Conservation (phyloP, 2,329 filamentous ascomycete species). For the Cytospora chrysosperma region DNA sequence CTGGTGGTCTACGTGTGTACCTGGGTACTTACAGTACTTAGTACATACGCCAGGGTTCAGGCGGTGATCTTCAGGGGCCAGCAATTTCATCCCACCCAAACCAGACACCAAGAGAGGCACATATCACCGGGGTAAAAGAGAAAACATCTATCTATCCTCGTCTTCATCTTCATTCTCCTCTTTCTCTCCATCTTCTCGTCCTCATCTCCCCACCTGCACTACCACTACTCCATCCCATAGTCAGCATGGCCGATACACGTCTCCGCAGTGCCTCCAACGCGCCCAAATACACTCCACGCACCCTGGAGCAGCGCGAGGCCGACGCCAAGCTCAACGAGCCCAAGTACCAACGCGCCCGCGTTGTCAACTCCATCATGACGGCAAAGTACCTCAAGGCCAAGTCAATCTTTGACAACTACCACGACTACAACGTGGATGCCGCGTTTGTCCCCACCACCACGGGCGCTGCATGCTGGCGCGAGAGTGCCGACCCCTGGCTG, state of each 20-base stretch:
- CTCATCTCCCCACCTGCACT: not conserved
- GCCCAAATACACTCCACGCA: conserved; percentile 25
- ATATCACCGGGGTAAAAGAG: not conserved
- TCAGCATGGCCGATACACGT: conserved; percentile 15
- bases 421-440: conserved; percentile 23
- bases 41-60: not conserved
- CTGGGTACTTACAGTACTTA: too few relatives aligned
- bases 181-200: not conserved
- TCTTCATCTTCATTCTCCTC: not conserved
- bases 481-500: conserved; percentile 25
- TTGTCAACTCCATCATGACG: conserved; percentile 26
- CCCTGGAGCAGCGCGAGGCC: conserved; percentile 23
- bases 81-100: not conserved
- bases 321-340: conserved; percentile 25
- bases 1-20: too few relatives aligned
- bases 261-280: conserved; percentile 13
- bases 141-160: not conserved
- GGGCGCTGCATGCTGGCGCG: conserved; percentile 14
- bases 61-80: conserved; percentile 13
- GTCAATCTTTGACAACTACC: conserved; percentile 24
- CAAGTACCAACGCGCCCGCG: conserved; percentile 26
- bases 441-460: conserved; percentile 18
- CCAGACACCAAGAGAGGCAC: not conserved
- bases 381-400: conserved; percentile 27
- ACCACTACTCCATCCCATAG: too few relatives aligned